These are phyloP conservation scores for Alternaria burnsii DNA, from an alignment of 2,329 filamentous ascomycete species.

Conservation along the genomic window DNA sequence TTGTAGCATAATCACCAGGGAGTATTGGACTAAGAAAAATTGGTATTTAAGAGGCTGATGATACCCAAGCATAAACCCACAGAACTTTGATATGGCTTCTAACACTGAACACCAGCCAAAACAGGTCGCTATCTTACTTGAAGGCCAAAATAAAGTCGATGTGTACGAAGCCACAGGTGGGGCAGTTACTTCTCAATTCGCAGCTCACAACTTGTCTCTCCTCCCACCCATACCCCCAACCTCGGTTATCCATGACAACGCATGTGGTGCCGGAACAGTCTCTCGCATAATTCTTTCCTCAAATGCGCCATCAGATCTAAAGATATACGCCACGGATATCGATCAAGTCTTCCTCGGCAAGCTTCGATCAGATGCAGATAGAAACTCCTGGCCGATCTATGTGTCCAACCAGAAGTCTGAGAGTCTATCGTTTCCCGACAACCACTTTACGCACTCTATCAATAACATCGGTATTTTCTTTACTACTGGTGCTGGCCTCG, in stretches of 20 bases:
- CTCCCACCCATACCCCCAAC: constrained; percentile 33
- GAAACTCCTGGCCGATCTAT: constrained; percentile 36
- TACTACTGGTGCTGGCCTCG: constrained; percentile 37
- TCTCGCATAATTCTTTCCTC: constrained; percentile 33
- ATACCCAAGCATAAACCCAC: not conserved
- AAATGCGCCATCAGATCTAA: constrained; percentile 12
- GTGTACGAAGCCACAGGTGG: constrained; percentile 44
- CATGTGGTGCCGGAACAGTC: constrained; percentile 44
- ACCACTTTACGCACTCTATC: constrained; percentile 50
- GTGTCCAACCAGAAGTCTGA: constrained; percentile 32
- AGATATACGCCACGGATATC: constrained; percentile 45
- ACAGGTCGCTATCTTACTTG: constrained; percentile 36
- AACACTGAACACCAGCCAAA: constrained; percentile 25
- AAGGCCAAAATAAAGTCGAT: constrained; percentile 30
- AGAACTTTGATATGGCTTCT: constrained; percentile 21
- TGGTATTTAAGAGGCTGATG: not conserved
- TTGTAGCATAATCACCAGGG: not conserved
- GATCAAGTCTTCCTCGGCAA: constrained; percentile 38
- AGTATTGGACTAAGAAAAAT: not conserved
- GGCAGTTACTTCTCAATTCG: constrained; percentile 37
- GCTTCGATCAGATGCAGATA: constrained; percentile 16
- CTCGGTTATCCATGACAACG: constrained; percentile 48
- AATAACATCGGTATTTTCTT: constrained; percentile 55
- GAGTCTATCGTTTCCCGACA: constrained; percentile 32
- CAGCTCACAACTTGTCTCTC: constrained; percentile 37